phyloP scores from a whole-genome alignment of 192 early-diverging fungal species.

The Backusella liffmaniae region DNA sequence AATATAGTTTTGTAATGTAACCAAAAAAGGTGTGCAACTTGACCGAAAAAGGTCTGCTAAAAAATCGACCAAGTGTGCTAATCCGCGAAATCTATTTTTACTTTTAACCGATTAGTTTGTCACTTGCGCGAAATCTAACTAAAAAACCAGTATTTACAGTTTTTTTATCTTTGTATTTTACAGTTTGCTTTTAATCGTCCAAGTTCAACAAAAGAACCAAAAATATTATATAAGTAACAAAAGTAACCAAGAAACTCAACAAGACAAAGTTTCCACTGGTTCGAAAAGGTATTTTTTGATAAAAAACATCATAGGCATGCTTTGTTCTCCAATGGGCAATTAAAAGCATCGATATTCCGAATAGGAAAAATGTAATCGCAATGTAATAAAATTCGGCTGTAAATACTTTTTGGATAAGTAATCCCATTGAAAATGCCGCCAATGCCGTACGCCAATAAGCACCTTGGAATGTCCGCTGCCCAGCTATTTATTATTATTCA shows the following conservation, averaged over 20 bases:
- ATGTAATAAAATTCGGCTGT: background rate
- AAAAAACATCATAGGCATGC: background rate
- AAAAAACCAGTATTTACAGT: background rate
- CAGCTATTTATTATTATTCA: background rate
- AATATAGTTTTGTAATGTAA: too few species aligned
- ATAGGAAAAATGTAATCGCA: background rate
- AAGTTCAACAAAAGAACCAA: background rate
- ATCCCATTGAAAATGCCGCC: background rate
- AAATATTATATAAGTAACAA: background rate
- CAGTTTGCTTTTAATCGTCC: background rate
- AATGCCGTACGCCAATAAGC: background rate
- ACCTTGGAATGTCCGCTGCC: background rate
- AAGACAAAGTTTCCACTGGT: background rate
- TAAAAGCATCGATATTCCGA: background rate
- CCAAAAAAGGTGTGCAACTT: too few species aligned
- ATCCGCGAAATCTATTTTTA: too few species aligned
- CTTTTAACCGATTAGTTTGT: too few species aligned
- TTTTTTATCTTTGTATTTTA: background rate
- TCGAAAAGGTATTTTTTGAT: background rate
- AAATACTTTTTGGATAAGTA: constrained; percentile 8
- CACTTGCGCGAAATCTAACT: too few species aligned
- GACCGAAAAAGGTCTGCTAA: too few species aligned
- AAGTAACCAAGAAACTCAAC: background rate
- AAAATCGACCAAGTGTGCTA: too few species aligned
- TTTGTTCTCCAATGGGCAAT: constrained; percentile 4